A percentile compares a stretch with the other conserved stretches of the same genome.
Conservation (phyloP, 192 early-diverging fungal species). For the Gonapodya prolifera region DNA sequence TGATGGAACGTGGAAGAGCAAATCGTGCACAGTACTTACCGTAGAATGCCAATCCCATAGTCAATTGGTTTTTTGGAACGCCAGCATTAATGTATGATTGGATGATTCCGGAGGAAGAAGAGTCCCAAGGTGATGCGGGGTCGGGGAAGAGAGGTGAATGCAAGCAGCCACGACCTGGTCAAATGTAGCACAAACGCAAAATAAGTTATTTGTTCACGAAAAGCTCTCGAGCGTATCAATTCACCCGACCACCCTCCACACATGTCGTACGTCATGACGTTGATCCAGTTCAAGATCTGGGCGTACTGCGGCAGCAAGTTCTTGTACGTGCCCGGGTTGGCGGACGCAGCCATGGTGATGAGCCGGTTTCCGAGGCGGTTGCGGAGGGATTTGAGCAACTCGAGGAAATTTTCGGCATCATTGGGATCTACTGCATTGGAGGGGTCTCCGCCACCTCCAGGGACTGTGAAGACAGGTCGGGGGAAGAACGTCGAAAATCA, state of each 20-base stretch:
- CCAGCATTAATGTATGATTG: background rate
- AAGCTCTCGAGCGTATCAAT: background rate
- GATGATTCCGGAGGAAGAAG: background rate
- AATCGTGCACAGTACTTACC: background rate
- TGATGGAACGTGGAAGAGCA: background rate
- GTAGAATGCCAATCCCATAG: constrained; percentile 5
- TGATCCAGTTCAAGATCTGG: background rate
- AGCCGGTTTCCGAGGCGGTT: constrained; percentile 7
- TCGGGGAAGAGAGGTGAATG: background rate
- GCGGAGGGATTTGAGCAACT: constrained; percentile 6
- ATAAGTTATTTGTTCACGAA: background rate
- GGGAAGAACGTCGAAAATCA: background rate
- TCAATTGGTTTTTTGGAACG: background rate
- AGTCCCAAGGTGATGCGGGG: background rate
- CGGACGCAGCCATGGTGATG: constrained; percentile 7
- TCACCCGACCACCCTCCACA: background rate
- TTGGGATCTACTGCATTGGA: background rate
- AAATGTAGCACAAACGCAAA: background rate
- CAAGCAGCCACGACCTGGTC: background rate
- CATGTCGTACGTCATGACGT: background rate
- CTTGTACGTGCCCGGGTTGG: background rate
- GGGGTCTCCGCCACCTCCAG: constrained; percentile 4
- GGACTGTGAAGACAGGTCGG: no score
- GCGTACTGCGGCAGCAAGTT: background rate
- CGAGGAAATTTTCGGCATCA: constrained; percentile 9